A percentile compares a stretch with the other conserved stretches of the same genome.
Evolutionary conservation across 148 eudicot species (phyloP).

Genomic region (Vaccinium vitisidaea): DNA sequence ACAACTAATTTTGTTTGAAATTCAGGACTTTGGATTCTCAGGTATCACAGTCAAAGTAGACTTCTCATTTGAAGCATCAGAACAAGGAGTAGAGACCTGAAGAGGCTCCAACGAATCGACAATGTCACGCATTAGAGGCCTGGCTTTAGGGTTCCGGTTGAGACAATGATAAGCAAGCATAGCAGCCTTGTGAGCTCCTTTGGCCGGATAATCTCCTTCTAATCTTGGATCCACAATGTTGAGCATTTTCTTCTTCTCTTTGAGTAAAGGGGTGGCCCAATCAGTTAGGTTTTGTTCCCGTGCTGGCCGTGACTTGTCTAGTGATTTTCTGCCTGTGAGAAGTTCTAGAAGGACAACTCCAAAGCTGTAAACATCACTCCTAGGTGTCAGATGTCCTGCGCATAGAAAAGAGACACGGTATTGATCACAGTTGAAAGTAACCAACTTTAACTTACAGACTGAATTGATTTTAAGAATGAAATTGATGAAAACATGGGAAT

Average conservation of each 20-base stretch:
- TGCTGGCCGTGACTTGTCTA: conserved; percentile 74
- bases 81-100: conserved; percentile 28
- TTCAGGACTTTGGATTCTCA: conserved; percentile 5
- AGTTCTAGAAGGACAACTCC: conserved; percentile 90
- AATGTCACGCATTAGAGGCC: conserved; percentile 86
- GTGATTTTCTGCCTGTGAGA: conserved; percentile 74
- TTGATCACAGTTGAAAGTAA: not conserved
- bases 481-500: not conserved
- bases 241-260: conserved; percentile 69
- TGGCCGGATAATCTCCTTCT: conserved; percentile 71
- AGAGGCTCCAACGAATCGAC: conserved; percentile 87
- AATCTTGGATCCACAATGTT: conserved; percentile 68
- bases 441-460: not conserved
- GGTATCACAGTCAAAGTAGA: conserved; percentile 20
- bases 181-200: conserved; percentile 78
- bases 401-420: not conserved
- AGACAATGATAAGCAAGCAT: conserved; percentile 89
- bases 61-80: conserved; percentile 27
- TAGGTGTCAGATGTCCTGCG: conserved; percentile 75
- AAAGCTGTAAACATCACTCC: conserved; percentile 85
- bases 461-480: not conserved
- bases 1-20: conserved; percentile 7
- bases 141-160: conserved; percentile 81
- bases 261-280: conserved; percentile 80
- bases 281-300: conserved; percentile 82